Percentiles rank a stretch among this genome's conserved stretches.
Conservation (phyloP, 345 rosid species). For the Eucalyptus tenuipes region DNA sequence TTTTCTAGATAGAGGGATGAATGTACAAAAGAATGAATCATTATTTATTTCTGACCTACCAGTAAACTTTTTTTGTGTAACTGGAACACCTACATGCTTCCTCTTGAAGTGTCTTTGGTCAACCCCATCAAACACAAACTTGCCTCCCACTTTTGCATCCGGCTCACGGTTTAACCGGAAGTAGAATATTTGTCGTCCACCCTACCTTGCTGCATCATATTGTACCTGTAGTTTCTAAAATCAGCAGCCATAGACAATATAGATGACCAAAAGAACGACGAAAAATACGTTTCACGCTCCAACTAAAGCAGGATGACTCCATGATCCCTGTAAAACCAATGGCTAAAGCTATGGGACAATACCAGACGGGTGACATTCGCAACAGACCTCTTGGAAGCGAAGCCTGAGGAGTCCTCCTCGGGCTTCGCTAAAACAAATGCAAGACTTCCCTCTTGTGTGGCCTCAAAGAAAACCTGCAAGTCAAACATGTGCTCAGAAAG, state of each 20-base stretch:
- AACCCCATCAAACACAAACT: constrained; percentile 63
- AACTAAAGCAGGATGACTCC: background rate
- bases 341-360: background rate
- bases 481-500: background rate
- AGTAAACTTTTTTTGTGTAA: constrained; percentile 56
- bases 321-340: background rate
- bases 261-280: background rate
- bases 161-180: constrained; percentile 55
- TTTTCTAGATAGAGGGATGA: background rate
- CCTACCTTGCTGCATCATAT: constrained; percentile 49
- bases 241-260: background rate
- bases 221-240: constrained; percentile 28
- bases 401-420: constrained; percentile 51
- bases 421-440: constrained; percentile 34
- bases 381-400: constrained; percentile 54
- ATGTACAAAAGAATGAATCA: background rate
- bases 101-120: constrained; percentile 48
- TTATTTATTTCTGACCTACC: constrained; percentile 47
- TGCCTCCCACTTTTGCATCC: constrained; percentile 35
- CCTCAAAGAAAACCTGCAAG: constrained; percentile 55
- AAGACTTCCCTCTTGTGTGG: constrained; percentile 48
- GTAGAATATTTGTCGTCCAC: constrained; percentile 45
- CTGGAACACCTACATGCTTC: constrained; percentile 50
- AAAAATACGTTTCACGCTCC: background rate
- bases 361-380: constrained; percentile 51